Evolutionary conservation across 2,329 filamentous ascomycete species (phyloP).

Genomic region (Beauveria scarabaeidicola): DNA sequence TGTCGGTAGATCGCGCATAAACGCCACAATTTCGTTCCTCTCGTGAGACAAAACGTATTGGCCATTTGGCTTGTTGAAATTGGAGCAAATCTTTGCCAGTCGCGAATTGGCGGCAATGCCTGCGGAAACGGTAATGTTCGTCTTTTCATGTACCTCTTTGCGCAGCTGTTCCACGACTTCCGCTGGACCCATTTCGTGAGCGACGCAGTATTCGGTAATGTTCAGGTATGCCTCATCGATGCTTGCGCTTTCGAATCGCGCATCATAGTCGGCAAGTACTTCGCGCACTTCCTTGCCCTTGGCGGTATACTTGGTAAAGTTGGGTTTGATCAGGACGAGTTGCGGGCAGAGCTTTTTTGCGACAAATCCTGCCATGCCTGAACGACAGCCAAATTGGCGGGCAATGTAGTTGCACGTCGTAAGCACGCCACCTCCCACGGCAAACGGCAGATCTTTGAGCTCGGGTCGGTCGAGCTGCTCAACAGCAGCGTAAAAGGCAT

Average conservation of each 20-base stretch:
- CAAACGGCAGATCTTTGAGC: constrained; percentile 78
- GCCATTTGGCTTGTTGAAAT: constrained; percentile 93
- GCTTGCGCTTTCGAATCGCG: constrained; percentile 84
- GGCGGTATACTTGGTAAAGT: constrained; percentile 82
- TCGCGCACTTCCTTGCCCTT: constrained; percentile 84
- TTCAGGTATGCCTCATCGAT: constrained; percentile 97
- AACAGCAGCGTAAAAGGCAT: constrained; percentile 94
- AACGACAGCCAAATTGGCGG: constrained; percentile 80
- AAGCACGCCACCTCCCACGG: constrained; percentile 64
- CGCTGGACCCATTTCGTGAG: constrained; percentile 59
- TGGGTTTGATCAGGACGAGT: constrained; percentile 71
- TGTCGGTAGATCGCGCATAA: constrained; percentile 76
- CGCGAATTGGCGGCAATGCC: constrained; percentile 91
- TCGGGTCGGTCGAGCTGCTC: constrained; percentile 80
- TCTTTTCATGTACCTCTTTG: constrained; percentile 62
- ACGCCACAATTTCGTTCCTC: constrained; percentile 66
- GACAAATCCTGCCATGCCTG: constrained; percentile 93
- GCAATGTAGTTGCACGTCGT: constrained; percentile 80
- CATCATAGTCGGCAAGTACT: constrained; percentile 79
- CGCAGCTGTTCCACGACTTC: constrained; percentile 73
- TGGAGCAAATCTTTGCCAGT: constrained; percentile 90
- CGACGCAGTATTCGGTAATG: constrained; percentile 74
- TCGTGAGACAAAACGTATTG: constrained; percentile 72
- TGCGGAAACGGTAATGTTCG: constrained; percentile 82
- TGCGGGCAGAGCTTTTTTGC: constrained; percentile 89